These are phyloP conservation scores for Coemansia sp. DNA, from an alignment of 192 early-diverging fungal species.

Conservation along the genomic window DNA sequence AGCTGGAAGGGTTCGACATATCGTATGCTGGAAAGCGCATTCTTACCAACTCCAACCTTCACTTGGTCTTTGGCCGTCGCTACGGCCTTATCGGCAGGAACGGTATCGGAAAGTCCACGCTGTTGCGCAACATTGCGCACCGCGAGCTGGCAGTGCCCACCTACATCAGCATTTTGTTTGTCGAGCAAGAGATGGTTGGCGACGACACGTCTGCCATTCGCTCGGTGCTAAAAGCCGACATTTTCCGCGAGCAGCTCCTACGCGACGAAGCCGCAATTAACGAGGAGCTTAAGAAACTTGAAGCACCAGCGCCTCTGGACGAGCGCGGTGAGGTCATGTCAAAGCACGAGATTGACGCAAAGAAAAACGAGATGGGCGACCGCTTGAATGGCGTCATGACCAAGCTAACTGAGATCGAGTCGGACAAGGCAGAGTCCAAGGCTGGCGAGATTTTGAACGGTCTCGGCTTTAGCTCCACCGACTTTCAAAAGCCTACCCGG, in stretches of 20 bases:
- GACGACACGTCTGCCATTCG: constrained; percentile 81
- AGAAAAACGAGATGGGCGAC: constrained; percentile 50
- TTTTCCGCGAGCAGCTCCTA: constrained; percentile 86
- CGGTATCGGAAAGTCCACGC: constrained; percentile 84
- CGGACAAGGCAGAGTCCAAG: constrained; percentile 92
- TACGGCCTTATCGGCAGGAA: constrained; percentile 95
- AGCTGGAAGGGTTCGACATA: constrained; percentile 95
- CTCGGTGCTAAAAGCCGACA: constrained; percentile 89
- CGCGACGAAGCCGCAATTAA: constrained; percentile 70
- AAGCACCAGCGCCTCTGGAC: constrained; percentile 34
- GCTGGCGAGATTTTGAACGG: constrained; percentile 94
- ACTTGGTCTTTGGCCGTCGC: constrained; percentile 80
- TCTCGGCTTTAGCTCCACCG: constrained; percentile 82
- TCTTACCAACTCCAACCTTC: constrained; percentile 78
- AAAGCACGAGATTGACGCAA: constrained; percentile 55
- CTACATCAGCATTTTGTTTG: constrained; percentile 93
- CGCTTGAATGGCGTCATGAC: constrained; percentile 78
- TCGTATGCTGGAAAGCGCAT: constrained; percentile 92
- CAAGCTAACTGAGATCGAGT: constrained; percentile 91
- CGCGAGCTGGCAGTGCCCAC: constrained; percentile 85
- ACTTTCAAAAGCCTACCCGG: constrained; percentile 80
- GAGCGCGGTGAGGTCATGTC: constrained; percentile 53
- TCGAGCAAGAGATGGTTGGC: constrained; percentile 96
- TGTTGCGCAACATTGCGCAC: constrained; percentile 68
- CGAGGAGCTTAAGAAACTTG: constrained; percentile 50